phyloP scores from a whole-genome alignment of 352 stramenopile species.

The Globisporangium spiculum region DNA sequence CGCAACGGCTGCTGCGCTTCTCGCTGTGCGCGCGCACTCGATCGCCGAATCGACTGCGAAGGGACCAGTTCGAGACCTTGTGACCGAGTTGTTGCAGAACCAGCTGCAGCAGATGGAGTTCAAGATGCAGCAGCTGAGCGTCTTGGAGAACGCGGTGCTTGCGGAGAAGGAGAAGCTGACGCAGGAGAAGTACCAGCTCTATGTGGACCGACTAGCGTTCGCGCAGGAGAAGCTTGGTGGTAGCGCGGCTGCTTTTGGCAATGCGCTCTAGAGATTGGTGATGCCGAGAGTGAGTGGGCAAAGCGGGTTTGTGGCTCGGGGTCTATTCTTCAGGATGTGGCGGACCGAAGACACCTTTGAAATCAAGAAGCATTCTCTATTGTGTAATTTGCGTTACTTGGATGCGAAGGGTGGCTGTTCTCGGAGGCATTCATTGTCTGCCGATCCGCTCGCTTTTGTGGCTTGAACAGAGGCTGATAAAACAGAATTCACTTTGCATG shows the following conservation, averaged over 20 bases:
- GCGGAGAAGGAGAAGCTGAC: conserved; percentile 61
- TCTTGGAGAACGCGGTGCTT: conserved; percentile 48
- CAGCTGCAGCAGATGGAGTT: conserved; percentile 76
- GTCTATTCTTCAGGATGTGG: no score
- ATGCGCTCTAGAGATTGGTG: neutral
- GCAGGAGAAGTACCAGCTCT: conserved; percentile 66
- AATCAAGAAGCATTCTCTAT: no score
- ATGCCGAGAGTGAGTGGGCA: neutral
- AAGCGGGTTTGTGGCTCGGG: no score
- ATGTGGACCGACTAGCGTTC: conserved; percentile 68
- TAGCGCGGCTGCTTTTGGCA: neutral
- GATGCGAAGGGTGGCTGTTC: no score
- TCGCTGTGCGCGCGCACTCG: conserved; percentile 48
- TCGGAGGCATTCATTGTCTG: no score
- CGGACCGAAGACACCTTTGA: no score
- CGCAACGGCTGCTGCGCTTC: conserved; percentile 55
- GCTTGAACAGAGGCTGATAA: no score
- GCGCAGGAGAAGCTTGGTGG: conserved; percentile 49
- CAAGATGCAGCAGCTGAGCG: conserved; percentile 68
- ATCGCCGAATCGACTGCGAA: conserved; percentile 41
- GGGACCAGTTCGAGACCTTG: conserved; percentile 46
- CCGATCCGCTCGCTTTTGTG: no score
- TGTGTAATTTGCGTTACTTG: no score
- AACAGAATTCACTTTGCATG: no score
- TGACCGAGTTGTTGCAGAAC: conserved; percentile 62